Conservation (phyloP, 2,329 filamentous ascomycete genomes). For the Trichoderma koningiopsis region DNA sequence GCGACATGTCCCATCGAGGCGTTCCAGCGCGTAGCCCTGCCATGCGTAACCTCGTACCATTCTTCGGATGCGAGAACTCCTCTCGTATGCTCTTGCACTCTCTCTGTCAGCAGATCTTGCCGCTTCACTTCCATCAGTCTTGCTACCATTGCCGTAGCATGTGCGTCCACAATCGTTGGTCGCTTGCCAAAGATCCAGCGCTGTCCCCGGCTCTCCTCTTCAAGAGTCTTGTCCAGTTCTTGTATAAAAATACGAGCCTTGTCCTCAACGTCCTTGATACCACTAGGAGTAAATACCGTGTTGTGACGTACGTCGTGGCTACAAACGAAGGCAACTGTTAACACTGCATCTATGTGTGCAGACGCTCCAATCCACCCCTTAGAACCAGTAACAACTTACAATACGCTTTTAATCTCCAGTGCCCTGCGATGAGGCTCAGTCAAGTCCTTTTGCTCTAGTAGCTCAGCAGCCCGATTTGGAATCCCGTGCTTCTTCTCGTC, state of each 20-base stretch:
- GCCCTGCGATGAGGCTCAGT: conserved; percentile 35
- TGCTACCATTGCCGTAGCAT: conserved; percentile 31
- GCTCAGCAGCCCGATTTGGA: conserved; percentile 35
- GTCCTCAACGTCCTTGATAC: conserved; percentile 32
- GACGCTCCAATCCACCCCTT: not conserved
- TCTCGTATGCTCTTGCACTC: conserved; percentile 30
- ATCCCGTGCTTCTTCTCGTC: conserved; percentile 34
- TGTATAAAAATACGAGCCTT: conserved; percentile 32
- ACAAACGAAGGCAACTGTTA: not conserved
- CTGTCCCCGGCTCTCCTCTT: conserved; percentile 25
- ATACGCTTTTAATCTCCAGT: conserved; percentile 38
- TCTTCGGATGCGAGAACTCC: conserved; percentile 32
- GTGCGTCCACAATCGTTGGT: conserved; percentile 38
- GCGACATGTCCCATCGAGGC: conserved; percentile 30
- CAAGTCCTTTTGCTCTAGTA: conserved; percentile 35
- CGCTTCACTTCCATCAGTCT: conserved; percentile 34
- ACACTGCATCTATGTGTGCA: not conserved
- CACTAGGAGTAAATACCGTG: conserved; percentile 32
- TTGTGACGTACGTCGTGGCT: conserved; percentile 36
- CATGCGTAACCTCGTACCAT: conserved; percentile 34
- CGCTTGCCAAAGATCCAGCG: conserved; percentile 35
- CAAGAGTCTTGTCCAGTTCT: conserved; percentile 29
- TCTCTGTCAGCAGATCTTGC: conserved; percentile 31
- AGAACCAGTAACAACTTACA: conserved; percentile 33
- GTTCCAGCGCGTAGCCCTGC: conserved; percentile 34